A percentile compares a stretch with the other conserved stretches of the same genome.
phyloP scores from a whole-genome alignment of 306 rosid genomes.

The Medicago truncatula region DNA sequence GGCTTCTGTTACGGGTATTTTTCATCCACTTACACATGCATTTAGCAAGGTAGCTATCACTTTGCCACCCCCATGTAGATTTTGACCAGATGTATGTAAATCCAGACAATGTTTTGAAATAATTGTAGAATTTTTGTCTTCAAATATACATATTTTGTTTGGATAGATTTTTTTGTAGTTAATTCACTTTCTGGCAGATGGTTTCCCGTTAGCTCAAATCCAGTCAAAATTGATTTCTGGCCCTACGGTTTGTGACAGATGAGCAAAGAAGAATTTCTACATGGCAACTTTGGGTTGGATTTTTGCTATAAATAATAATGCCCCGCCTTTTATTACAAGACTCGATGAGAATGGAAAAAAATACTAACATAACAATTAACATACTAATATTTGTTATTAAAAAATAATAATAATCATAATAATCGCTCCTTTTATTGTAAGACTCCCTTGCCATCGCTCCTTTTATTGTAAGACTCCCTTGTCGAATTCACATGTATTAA shows the following conservation, averaged over 20 bases:
- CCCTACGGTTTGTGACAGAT: not conserved
- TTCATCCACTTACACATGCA: conserved; percentile 24
- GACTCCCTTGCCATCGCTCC: not conserved
- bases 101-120: conserved; percentile 23
- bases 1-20: conserved; percentile 32
- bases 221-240: not conserved
- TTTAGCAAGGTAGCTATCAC: conserved; percentile 32
- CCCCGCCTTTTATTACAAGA: no score
- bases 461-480: not conserved
- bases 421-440: no score
- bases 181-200: not conserved
- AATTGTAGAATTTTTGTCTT: not conserved
- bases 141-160: not conserved
- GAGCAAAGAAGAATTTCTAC: conserved; percentile 7
- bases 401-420: no score
- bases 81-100: conserved; percentile 34
- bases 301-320: not conserved
- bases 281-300: conserved; percentile 8
- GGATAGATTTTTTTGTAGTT: not conserved
- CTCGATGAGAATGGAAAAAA: no score
- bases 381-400: no score
- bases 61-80: conserved; percentile 20
- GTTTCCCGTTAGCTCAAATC: not conserved
- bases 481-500: not conserved
- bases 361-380: no score